Conservation (phyloP, 176 grass and related monocot species). For the Hsuehochloa calcarea region DNA sequence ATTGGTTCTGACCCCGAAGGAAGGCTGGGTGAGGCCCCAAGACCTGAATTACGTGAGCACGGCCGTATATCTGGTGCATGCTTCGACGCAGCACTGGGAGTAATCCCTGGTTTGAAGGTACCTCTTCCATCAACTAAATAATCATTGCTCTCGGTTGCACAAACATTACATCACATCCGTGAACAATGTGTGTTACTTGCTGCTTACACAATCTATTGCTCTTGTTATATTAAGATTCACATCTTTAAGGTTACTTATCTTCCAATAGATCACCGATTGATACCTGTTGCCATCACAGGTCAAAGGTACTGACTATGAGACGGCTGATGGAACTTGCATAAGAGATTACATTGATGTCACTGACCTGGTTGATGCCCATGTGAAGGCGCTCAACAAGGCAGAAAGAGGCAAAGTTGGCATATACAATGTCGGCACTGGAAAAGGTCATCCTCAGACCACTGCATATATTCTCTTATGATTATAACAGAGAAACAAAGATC, state of each 20-base stretch:
- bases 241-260: not conserved
- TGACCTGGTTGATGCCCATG: slow-evolving; percentile 86
- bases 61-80: slow-evolving; percentile 91
- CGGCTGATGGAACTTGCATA: slow-evolving; percentile 76
- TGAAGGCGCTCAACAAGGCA: slow-evolving; percentile 87
- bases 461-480: not conserved
- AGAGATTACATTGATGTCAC: slow-evolving; percentile 96
- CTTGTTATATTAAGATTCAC: not conserved
- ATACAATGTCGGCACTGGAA: slow-evolving; percentile 95
- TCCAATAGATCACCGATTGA: not conserved
- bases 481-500: not conserved
- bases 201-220: not conserved
- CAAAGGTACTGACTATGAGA: slow-evolving; percentile 89
- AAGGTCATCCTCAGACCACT: slow-evolving; percentile 47
- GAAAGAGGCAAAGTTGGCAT: slow-evolving; percentile 76
- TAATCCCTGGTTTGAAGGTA: slow-evolving; percentile 89
- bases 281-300: slow-evolving; percentile 39
- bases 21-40: slow-evolving; percentile 77
- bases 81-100: slow-evolving; percentile 82
- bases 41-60: slow-evolving; percentile 78
- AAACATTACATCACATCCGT: not conserved
- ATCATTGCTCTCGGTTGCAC: not conserved
- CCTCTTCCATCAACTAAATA: not conserved
- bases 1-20: slow-evolving; percentile 94
- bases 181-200: not conserved